Conservation (phyloP, 2,329 filamentous ascomycete species). For the Diaporthe sp. region DNA sequence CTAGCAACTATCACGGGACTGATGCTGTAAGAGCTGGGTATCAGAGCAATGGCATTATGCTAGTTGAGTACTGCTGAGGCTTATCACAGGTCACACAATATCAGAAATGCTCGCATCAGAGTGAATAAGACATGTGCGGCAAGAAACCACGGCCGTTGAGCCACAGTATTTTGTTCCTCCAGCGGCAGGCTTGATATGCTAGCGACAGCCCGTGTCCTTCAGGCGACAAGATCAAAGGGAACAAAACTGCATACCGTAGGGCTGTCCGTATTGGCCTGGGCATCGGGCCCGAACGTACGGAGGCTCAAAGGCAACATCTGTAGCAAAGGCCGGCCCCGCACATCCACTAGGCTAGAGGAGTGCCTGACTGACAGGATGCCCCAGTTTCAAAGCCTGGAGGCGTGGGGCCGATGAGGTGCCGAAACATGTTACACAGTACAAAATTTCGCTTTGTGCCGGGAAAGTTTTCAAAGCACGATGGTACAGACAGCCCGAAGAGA, state of each 20-base stretch:
- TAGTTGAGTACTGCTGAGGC: background rate
- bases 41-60: background rate
- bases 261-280: background rate
- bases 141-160: background rate
- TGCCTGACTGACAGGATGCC: slow-evolving; percentile 13
- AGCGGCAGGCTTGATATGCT: background rate
- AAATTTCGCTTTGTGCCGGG: slow-evolving; percentile 16
- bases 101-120: background rate
- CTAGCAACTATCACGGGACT: background rate
- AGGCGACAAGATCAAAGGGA: background rate
- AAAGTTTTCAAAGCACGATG: background rate
- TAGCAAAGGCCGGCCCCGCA: background rate
- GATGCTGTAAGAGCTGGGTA: no score
- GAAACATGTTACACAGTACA: slow-evolving; percentile 28
- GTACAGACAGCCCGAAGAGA: background rate
- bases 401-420: slow-evolving; percentile 16
- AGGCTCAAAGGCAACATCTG: background rate
- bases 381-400: background rate
- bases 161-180: no score
- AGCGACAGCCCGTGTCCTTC: background rate
- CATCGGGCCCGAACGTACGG: slow-evolving; percentile 5
- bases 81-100: background rate
- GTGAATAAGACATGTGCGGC: background rate
- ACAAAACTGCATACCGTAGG: background rate
- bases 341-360: background rate